Evolutionary conservation across 192 early-diverging fungal species (phyloP).

Genomic region (Thoreauomyces humboldtii): DNA sequence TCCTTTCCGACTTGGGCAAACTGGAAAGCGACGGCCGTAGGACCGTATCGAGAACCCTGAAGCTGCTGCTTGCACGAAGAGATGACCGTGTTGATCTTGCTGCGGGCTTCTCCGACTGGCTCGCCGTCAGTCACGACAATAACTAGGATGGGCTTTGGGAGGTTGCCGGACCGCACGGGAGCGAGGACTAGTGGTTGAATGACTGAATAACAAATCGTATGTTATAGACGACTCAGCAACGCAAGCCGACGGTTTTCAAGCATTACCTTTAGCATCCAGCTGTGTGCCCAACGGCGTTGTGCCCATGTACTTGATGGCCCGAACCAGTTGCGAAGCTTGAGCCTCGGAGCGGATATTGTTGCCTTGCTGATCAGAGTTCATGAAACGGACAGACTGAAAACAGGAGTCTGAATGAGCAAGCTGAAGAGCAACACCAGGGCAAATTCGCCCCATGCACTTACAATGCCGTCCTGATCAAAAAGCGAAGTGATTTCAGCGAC

Average conservation of each 20-base stretch:
- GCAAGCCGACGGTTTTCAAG: too few species aligned
- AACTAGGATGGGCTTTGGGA: constrained; percentile 28
- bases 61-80: constrained; percentile 10
- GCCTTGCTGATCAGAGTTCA: constrained; percentile 27
- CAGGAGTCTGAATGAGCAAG: neutral
- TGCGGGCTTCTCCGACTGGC: constrained; percentile 25
- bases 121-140: constrained; percentile 37
- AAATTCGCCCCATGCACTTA: neutral
- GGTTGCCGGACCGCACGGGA: neutral
- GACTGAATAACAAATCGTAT: too few species aligned
- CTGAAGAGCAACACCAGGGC: neutral
- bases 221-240: too few species aligned
- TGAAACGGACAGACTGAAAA: constrained; percentile 26
- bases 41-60: constrained; percentile 14
- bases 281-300: constrained; percentile 33
- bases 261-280: constrained; percentile 28
- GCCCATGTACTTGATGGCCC: constrained; percentile 27
- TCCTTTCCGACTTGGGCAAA: constrained; percentile 35
- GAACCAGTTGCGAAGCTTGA: constrained; percentile 12
- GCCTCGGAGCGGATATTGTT: constrained; percentile 26
- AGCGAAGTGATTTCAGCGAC: constrained; percentile 26
- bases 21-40: constrained; percentile 22
- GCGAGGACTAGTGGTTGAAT: constrained; percentile 21
- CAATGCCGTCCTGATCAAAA: constrained; percentile 34
- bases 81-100: constrained; percentile 19